These are phyloP conservation scores for Ceratobasidium sp. DNA, from an alignment of 1,284 basidiomycete species.

Conservation along the genomic window DNA sequence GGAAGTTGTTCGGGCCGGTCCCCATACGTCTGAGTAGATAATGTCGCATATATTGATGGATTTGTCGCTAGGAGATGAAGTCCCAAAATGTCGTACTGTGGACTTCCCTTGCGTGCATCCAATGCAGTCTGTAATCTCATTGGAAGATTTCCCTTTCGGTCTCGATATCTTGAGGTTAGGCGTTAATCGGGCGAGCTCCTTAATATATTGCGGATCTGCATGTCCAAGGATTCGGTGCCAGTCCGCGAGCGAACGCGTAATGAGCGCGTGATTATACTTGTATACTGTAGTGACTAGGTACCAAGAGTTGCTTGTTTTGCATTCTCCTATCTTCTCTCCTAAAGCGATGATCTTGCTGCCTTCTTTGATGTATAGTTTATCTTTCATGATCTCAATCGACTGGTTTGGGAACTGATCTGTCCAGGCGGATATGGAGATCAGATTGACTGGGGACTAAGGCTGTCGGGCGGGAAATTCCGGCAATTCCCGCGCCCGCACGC, in stretches of 20 bases:
- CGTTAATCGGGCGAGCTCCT: not conserved
- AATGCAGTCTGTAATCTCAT: not conserved
- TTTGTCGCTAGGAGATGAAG: not conserved
- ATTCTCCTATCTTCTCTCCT: not conserved
- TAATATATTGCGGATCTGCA: not conserved
- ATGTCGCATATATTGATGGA: not conserved
- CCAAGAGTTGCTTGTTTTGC: not conserved
- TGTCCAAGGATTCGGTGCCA: slow-evolving; percentile 26
- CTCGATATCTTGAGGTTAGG: not conserved
- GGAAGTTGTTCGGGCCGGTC: not conserved
- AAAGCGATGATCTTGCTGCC: not conserved
- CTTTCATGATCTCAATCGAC: too few species aligned
- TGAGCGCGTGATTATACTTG: not conserved
- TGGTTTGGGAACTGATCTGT: slow-evolving; percentile 1
- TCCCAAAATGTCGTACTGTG: not conserved
- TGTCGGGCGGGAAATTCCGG: too few species aligned
- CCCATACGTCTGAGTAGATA: slow-evolving; percentile 3
- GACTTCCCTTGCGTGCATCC: slow-evolving; percentile 14
- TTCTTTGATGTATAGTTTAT: not conserved
- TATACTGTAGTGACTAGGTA: not conserved
- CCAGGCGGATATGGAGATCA: slow-evolving; percentile 12
- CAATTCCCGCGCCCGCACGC: too few species aligned
- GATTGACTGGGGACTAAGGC: slow-evolving; percentile 16
- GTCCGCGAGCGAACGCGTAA: not conserved
- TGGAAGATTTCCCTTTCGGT: not conserved